These are phyloP conservation scores for Nicotiana paniculata DNA, from an alignment of 257 asterid species.

Conservation along the genomic window DNA sequence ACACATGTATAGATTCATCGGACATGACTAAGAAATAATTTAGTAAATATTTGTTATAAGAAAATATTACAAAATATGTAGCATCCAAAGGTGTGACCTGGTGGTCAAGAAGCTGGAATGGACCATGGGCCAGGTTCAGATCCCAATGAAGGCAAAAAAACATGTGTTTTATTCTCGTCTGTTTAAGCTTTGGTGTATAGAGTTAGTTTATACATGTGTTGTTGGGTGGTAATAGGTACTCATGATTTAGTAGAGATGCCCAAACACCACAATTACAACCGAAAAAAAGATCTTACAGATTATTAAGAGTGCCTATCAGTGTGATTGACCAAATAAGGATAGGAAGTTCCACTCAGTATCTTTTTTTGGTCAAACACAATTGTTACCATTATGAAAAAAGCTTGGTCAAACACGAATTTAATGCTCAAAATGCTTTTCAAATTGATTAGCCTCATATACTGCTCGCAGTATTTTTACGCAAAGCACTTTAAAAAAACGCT, in stretches of 20 bases:
- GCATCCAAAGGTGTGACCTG: neutral
- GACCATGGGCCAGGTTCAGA: neutral
- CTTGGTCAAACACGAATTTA: too few species aligned
- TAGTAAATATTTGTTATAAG: too few species aligned
- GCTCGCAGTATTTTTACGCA: too few species aligned
- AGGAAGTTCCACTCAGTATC: neutral
- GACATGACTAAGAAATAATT: too few species aligned
- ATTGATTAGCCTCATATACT: too few species aligned
- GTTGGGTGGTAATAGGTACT: neutral
- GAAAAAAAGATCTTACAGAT: neutral
- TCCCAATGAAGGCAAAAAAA: neutral
- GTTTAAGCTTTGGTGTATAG: neutral
- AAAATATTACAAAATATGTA: neutral
- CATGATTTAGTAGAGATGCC: neutral
- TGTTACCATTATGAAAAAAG: too few species aligned
- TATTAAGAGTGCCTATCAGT: neutral
- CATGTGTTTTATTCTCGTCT: neutral
- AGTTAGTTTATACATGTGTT: neutral
- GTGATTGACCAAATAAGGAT: neutral
- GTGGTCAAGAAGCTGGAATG: neutral
- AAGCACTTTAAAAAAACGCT: too few species aligned
- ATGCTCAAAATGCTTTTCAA: too few species aligned
- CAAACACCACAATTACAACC: neutral
- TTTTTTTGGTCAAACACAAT: too few species aligned
- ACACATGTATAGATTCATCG: neutral